phyloP scores from a whole-genome alignment of 1,284 basidiomycete genomes.

The Exobasidium cylindrosporum region DNA sequence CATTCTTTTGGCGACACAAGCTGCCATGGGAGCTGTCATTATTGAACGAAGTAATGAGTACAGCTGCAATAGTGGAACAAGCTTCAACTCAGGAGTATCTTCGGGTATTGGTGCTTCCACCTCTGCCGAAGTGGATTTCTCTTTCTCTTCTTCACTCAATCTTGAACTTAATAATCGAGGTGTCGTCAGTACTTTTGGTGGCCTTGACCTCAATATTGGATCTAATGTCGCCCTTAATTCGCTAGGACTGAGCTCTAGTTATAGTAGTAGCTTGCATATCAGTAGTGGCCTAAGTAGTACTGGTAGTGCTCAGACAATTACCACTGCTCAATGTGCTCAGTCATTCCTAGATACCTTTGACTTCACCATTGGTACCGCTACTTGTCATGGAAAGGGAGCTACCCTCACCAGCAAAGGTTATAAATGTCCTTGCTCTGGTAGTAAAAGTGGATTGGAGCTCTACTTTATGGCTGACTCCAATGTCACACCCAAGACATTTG shows the following conservation, averaged over 20 bases:
- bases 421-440: neutral
- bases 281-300: neutral
- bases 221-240: neutral
- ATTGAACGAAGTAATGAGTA: neutral
- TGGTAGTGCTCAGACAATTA: neutral
- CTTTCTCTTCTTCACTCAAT: neutral
- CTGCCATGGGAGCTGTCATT: neutral
- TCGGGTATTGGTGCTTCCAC: neutral
- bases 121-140: neutral
- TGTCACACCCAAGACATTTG: neutral
- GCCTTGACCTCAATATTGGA: neutral
- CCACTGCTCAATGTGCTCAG: neutral
- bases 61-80: neutral
- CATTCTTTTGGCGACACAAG: neutral
- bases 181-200: neutral
- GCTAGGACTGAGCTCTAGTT: neutral
- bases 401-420: neutral
- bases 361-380: neutral
- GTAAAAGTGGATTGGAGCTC: neutral
- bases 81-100: neutral
- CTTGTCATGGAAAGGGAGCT: neutral
- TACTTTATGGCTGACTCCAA: neutral
- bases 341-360: neutral
- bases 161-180: neutral
- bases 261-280: neutral